These are phyloP conservation scores for Verticillium nubilum DNA, from an alignment of 2,329 filamentous ascomycete species.

Conservation along the genomic window DNA sequence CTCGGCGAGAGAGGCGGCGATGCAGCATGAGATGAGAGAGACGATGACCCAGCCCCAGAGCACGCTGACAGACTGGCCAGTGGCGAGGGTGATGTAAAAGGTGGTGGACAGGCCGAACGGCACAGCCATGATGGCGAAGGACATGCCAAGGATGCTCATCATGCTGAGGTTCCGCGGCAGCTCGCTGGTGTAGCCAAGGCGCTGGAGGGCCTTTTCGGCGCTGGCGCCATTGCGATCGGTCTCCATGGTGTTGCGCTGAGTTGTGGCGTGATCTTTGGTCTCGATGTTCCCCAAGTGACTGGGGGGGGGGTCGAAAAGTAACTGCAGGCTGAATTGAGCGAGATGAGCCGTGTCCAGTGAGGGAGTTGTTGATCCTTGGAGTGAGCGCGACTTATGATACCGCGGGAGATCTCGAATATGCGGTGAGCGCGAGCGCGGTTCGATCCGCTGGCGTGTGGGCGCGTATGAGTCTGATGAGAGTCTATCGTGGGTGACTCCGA, in stretches of 20 bases:
- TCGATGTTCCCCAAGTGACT: not conserved
- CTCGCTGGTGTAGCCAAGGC: conserved; percentile 43
- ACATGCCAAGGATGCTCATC: conserved; percentile 57
- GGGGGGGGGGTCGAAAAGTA: too few species aligned
- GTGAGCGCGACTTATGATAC: not conserved
- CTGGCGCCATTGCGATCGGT: conserved; percentile 1
- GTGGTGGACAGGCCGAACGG: conserved; percentile 65
- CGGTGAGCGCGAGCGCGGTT: not conserved
- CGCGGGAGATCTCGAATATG: not conserved
- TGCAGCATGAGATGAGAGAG: conserved; percentile 55
- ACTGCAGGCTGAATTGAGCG: too few species aligned
- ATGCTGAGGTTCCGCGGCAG: conserved; percentile 44
- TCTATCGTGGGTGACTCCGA: not conserved
- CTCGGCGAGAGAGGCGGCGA: conserved; percentile 62
- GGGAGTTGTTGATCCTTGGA: too few species aligned
- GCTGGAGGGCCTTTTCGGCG: conserved; percentile 26
- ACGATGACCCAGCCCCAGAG: conserved; percentile 67
- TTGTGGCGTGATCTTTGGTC: not conserved
- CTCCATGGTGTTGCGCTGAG: not conserved
- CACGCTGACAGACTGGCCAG: conserved; percentile 64
- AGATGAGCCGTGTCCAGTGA: too few species aligned
- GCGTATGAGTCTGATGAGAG: too few species aligned
- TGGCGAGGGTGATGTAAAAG: conserved; percentile 60
- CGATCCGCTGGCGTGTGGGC: not conserved
- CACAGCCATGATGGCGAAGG: conserved; percentile 71